Conservation (phyloP, 2,329 filamentous ascomycete species). For the Phoma herbarum region DNA sequence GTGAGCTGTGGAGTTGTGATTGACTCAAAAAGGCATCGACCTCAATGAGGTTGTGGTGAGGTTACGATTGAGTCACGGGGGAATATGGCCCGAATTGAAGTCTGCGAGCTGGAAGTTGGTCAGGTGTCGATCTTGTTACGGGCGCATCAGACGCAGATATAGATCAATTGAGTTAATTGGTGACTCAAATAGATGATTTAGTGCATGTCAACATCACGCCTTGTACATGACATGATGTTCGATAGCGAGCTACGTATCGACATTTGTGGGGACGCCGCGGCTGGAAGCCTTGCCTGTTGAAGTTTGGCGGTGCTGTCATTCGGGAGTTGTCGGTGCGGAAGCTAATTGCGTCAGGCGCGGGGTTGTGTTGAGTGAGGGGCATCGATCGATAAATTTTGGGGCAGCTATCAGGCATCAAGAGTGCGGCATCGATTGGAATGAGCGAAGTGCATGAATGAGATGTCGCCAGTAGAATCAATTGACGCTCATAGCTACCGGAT, state of each 20-base stretch:
- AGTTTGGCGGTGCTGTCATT: slow-evolving; percentile 10
- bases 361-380: slow-evolving; percentile 36
- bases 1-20: background rate
- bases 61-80: background rate
- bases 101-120: background rate
- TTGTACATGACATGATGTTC: slow-evolving; percentile 6
- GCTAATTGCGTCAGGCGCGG: slow-evolving; percentile 35
- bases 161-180: background rate
- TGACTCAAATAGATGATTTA: background rate
- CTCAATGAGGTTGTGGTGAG: background rate
- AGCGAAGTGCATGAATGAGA: background rate
- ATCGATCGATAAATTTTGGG: slow-evolving; percentile 31
- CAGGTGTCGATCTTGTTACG: background rate
- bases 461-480: slow-evolving; percentile 28
- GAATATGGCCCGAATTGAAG: background rate
- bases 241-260: slow-evolving; percentile 1
- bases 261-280: slow-evolving; percentile 13
- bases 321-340: slow-evolving; percentile 25
- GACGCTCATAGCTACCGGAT: slow-evolving; percentile 33
- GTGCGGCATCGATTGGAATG: background rate
- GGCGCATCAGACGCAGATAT: too few relatives aligned
- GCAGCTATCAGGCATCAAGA: background rate
- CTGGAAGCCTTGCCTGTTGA: slow-evolving; percentile 17
- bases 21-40: background rate
- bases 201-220: slow-evolving; percentile 28